Base-by-base conservation (phyloP, 805 yeast genomes). In the Middelhovenomyces tepae region DNA sequence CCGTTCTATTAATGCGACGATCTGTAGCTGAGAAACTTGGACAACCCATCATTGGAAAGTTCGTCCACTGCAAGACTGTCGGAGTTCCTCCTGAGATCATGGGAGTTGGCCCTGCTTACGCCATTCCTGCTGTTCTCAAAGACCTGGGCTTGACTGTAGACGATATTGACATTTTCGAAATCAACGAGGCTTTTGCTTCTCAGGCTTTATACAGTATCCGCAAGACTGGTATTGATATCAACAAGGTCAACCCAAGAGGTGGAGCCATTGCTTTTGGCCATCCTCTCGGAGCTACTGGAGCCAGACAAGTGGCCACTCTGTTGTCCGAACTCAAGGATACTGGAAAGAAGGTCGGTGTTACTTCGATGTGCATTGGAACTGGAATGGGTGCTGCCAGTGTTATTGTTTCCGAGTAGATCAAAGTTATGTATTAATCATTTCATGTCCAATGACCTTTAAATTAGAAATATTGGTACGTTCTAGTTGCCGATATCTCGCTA, bases 371-470 rank as follows among this genome's bases (percentile, higher is more conserved):
- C 66, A 78, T 89, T 45, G 97, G 97, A 51, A 85, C 96, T 22
- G 97, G 97, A 48, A 89, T 87, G 94, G 97, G 97, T 45, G 95
- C 96, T 21, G 97, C 97, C 30, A 80, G 89, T 9, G 66, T 87
- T 28, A 70, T 89, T 48, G 69, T 84, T 27, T 79, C 71, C 50
- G 97, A 89, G 65, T 85, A 67, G 54, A 28, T 21, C n/a, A 9
- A 10, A 21, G 9, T 21, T 21, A 9, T 21, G 23, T 21, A 10
- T 21, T 21, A 9, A 21, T 21, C n/a, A 10, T 21, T 21, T 21
- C 10, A 21, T 21, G 23, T 21, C 9, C 9, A 21, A 10, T 21
- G 9, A n/a, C n/a, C n/a, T 10, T 21, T 21, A 9, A 21, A 21
- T 21, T 21, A 21, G n/a, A 10, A 21, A 21, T 21, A 10, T 10